Percentiles rank a stretch among this genome's conserved stretches.
phyloP scores from a whole-genome alignment of 2,329 filamentous ascomycete genomes.

The Westerdykella sp. region DNA sequence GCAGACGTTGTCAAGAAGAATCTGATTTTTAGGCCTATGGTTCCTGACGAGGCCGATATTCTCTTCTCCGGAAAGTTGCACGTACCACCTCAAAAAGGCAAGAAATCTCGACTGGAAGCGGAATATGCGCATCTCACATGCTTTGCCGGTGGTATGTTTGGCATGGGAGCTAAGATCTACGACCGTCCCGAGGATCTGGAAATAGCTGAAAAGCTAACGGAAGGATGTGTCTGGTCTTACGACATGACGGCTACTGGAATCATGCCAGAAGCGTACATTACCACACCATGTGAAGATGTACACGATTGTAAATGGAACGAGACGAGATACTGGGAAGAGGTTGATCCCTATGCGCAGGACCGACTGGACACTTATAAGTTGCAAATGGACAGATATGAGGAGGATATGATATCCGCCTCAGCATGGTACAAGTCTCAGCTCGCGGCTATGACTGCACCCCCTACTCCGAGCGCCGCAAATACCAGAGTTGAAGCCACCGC shows the following conservation, averaged over 20 bases:
- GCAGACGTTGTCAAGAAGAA: conserved; percentile 42
- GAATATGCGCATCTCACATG: conserved; percentile 59
- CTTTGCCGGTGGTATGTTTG: conserved; percentile 66
- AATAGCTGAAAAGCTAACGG: conserved; percentile 52
- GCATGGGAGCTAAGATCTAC: conserved; percentile 59
- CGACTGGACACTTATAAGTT: conserved; percentile 20
- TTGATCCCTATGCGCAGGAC: conserved; percentile 33
- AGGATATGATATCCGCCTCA: conserved; percentile 28
- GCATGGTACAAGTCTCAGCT: conserved; percentile 25
- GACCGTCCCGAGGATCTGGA: conserved; percentile 49
- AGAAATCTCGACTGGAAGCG: conserved; percentile 20
- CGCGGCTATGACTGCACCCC: conserved; percentile 20
- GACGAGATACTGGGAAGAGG: conserved; percentile 37
- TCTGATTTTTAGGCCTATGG: conserved; percentile 48
- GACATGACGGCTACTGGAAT: conserved; percentile 51
- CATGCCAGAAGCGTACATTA: conserved; percentile 55
- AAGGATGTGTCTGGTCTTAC: conserved; percentile 61
- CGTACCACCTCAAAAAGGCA: conserved; percentile 27
- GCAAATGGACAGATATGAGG: conserved; percentile 33
- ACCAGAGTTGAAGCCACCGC: conserved; percentile 10
- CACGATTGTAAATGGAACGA: conserved; percentile 42
- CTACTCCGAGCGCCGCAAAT: conserved; percentile 8
- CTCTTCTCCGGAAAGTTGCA: conserved; percentile 36
- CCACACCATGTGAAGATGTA: conserved; percentile 42
- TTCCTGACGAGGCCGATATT: conserved; percentile 41